A percentile compares a stretch with the other conserved stretches of the same genome.
Evolutionary conservation across 2,329 filamentous ascomycete species (phyloP).

Genomic region (Microdochium nivale): DNA sequence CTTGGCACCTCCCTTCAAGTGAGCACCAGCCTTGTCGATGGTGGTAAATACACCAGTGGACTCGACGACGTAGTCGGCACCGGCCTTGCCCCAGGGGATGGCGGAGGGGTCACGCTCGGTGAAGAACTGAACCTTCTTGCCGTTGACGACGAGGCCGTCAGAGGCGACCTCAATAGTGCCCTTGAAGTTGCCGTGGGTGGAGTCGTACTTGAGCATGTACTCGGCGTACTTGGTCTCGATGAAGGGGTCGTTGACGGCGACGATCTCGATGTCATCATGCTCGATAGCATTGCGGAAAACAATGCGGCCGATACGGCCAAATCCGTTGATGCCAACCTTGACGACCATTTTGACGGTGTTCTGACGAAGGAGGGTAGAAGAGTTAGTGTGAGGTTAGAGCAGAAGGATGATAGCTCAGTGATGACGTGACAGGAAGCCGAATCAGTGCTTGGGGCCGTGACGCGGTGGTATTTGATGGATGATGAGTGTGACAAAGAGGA

Average conservation of each 20-base stretch:
- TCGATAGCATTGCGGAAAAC: constrained; percentile 97
- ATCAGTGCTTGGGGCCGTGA: background rate
- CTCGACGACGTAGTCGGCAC: constrained; percentile 92
- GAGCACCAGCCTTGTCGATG: constrained; percentile 86
- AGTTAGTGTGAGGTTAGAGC: background rate
- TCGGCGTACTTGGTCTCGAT: constrained; percentile 96
- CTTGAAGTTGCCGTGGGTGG: constrained; percentile 94
- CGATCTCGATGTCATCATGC: constrained; percentile 81
- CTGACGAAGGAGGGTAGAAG: background rate
- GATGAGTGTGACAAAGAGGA: background rate
- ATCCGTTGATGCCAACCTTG: constrained; percentile 98
- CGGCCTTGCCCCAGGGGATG: constrained; percentile 86
- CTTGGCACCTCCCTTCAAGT: constrained; percentile 96
- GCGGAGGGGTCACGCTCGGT: constrained; percentile 77
- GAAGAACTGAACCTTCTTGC: constrained; percentile 94
- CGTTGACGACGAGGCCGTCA: constrained; percentile 77
- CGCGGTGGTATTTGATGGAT: background rate
- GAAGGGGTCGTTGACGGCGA: constrained; percentile 99
- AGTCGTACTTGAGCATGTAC: constrained; percentile 99
- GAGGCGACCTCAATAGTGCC: constrained; percentile 68
- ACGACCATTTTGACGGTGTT: constrained; percentile 37
- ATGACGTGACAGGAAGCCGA: background rate
- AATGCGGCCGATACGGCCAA: constrained; percentile 98
- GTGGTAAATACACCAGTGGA: constrained; percentile 99
- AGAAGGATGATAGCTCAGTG: background rate